A percentile compares a stretch with the other conserved stretches of the same genome.
Conservation (phyloP, 208 protist genomes). For the Herpetomonas muscarum region DNA sequence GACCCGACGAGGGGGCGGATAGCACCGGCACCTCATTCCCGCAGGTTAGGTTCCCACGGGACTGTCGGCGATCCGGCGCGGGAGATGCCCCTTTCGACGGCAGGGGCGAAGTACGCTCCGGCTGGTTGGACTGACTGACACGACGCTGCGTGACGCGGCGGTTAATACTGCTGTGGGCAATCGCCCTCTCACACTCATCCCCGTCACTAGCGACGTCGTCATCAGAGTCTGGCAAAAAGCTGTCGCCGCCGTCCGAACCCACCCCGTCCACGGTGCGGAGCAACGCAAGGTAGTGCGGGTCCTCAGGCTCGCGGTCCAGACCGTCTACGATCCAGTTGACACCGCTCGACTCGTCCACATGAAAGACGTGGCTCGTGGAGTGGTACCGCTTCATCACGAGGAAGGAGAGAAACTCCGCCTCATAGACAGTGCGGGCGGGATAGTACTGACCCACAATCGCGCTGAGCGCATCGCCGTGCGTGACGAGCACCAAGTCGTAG, state of each 20-base stretch:
- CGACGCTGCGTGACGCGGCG: no score
- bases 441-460: constrained; percentile 59
- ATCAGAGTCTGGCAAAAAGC: background rate
- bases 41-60: no score
- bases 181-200: background rate
- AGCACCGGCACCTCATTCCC: no score
- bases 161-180: constrained; percentile 9
- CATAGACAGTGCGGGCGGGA: constrained; percentile 64
- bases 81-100: no score
- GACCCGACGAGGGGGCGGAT: no score
- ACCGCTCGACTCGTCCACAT: constrained; percentile 36
- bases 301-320: constrained; percentile 26
- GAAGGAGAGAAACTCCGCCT: constrained; percentile 72
- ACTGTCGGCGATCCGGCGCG: no score
- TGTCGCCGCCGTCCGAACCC: background rate
- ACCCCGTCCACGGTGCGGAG: background rate
- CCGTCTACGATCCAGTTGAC: constrained; percentile 63
- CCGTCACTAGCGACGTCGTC: constrained; percentile 2
- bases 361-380: constrained; percentile 24
- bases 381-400: constrained; percentile 47
- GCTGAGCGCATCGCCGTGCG: constrained; percentile 76
- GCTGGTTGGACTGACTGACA: no score
- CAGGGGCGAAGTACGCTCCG: no score
- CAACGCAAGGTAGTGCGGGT: constrained; percentile 1
- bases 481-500: constrained; percentile 57